phyloP scores from a whole-genome alignment of 2,329 filamentous ascomycete species.

The Xylariales sp. region DNA sequence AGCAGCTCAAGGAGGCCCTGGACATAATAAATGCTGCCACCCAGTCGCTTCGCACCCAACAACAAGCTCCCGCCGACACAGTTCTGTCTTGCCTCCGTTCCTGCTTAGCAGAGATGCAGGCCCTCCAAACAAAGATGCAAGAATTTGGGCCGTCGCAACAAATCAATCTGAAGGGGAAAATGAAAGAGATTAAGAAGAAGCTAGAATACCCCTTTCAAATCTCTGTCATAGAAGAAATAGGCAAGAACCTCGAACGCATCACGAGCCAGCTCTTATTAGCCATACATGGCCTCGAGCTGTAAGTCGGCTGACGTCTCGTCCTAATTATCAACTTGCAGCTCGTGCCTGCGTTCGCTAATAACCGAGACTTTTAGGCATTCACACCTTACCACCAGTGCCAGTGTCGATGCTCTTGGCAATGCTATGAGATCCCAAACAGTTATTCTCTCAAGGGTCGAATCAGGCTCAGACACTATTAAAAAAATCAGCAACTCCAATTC shows the following conservation, averaged over 20 bases:
- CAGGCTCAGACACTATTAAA: conserved; percentile 2
- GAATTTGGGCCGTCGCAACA: conserved; percentile 1
- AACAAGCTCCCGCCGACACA: conserved; percentile 8
- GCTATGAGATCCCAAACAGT: not conserved
- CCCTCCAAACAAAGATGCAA: conserved; percentile 19
- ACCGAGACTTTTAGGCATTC: not conserved
- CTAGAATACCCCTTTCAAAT: conserved; percentile 22
- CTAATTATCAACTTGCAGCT: not conserved
- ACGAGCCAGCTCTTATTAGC: conserved; percentile 19
- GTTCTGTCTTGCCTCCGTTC: conserved; percentile 20
- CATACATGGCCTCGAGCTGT: conserved; percentile 27
- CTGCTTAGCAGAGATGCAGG: conserved; percentile 15
- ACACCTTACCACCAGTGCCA: not conserved
- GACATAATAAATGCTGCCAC: conserved; percentile 19
- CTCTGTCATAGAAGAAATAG: conserved; percentile 21
- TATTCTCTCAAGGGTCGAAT: conserved; percentile 7
- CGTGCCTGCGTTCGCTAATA: not conserved
- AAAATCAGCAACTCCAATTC: conserved; percentile 4
- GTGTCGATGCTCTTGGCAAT: conserved; percentile 2
- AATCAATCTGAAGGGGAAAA: conserved; percentile 24
- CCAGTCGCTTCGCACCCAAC: conserved; percentile 4
- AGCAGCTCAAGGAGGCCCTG: conserved; percentile 8
- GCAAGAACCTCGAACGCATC: conserved; percentile 16
- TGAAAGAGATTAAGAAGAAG: conserved; percentile 30
- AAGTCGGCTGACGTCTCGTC: not conserved